These are phyloP conservation scores for Wallacemonas rigidus DNA, from an alignment of 208 protist genomes.

Conservation along the genomic window DNA sequence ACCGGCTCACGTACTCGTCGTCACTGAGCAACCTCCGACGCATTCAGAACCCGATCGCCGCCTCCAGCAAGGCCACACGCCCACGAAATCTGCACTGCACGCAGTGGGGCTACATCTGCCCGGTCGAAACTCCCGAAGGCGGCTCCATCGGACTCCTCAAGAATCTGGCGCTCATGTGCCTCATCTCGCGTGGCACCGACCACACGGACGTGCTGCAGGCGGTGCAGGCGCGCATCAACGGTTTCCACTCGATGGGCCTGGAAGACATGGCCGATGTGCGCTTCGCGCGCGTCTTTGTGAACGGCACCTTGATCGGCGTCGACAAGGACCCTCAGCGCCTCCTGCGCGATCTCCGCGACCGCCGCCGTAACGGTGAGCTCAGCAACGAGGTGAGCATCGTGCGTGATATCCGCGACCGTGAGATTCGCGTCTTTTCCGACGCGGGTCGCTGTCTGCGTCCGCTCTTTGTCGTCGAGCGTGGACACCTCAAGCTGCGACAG, in stretches of 20 bases:
- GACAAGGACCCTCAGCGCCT: slow-evolving; percentile 78
- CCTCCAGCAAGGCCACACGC: slow-evolving; percentile 99
- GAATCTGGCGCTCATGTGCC: slow-evolving; percentile 98
- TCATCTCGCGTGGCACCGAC: slow-evolving; percentile 98
- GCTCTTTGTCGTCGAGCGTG: slow-evolving; percentile 73
- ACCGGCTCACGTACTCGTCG: slow-evolving; percentile 97
- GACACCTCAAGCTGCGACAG: slow-evolving; percentile 57
- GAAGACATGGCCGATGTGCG: slow-evolving; percentile 73
- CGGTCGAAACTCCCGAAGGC: slow-evolving; percentile 98
- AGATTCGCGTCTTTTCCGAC: slow-evolving; percentile 79
- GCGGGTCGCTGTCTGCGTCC: slow-evolving; percentile 72
- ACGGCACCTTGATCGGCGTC: slow-evolving; percentile 82
- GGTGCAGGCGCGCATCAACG: slow-evolving; percentile 65
- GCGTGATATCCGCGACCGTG: slow-evolving; percentile 64
- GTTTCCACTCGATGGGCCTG: slow-evolving; percentile 77
- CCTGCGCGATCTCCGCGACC: slow-evolving; percentile 67
- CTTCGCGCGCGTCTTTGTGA: slow-evolving; percentile 77
- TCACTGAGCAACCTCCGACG: slow-evolving; percentile 98
- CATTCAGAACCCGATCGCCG: slow-evolving; percentile 98
- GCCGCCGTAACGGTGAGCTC: slow-evolving; percentile 72
- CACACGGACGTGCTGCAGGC: slow-evolving; percentile 80
- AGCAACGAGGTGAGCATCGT: slow-evolving; percentile 85
- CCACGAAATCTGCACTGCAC: slow-evolving; percentile 96
- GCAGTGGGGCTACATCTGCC: slow-evolving; percentile 99
- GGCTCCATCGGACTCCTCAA: slow-evolving; percentile 99